phyloP scores from a whole-genome alignment of 140 eudicot genomes.

The Bidens hawaiensis region DNA sequence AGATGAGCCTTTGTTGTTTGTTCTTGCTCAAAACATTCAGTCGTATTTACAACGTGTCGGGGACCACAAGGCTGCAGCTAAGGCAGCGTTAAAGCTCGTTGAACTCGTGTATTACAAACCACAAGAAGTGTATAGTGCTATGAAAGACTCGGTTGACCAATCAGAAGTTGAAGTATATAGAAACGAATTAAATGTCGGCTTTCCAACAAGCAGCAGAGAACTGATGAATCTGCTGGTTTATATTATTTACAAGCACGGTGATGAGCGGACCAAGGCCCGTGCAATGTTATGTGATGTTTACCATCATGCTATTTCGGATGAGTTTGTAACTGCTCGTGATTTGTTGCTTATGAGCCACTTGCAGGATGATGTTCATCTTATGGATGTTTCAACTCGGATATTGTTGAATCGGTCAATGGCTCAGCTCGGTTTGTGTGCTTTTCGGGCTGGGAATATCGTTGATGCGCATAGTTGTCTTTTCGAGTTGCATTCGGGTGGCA shows the following conservation, averaged over 20 bases:
- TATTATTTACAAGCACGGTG: constrained; percentile 70
- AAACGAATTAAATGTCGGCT: constrained; percentile 38
- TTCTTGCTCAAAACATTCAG: constrained; percentile 78
- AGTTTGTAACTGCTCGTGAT: constrained; percentile 66
- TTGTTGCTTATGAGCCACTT: constrained; percentile 91
- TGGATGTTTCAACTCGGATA: constrained; percentile 84
- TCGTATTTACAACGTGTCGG: constrained; percentile 61
- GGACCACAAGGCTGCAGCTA: constrained; percentile 68
- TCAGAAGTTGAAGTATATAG: constrained; percentile 35
- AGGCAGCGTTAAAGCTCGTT: constrained; percentile 73
- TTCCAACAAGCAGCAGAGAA: constrained; percentile 60
- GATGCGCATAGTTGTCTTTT: constrained; percentile 82
- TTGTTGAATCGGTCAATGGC: constrained; percentile 89
- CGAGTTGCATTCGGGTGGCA: constrained; percentile 83
- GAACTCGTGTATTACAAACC: constrained; percentile 83
- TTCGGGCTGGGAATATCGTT: constrained; percentile 66
- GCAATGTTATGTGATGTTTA: constrained; percentile 96
- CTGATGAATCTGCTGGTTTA: constrained; percentile 82
- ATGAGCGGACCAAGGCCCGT: constrained; percentile 91
- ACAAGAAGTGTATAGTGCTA: constrained; percentile 78
- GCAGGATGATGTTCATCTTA: constrained; percentile 79
- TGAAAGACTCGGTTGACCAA: constrained; percentile 62
- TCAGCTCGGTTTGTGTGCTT: constrained; percentile 86
- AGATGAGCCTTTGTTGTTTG: constrained; percentile 68
- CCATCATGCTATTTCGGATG: constrained; percentile 84